These are phyloP conservation scores for Colletotrichum tabaci DNA, from an alignment of 2,329 filamentous ascomycete species.

Conservation along the genomic window DNA sequence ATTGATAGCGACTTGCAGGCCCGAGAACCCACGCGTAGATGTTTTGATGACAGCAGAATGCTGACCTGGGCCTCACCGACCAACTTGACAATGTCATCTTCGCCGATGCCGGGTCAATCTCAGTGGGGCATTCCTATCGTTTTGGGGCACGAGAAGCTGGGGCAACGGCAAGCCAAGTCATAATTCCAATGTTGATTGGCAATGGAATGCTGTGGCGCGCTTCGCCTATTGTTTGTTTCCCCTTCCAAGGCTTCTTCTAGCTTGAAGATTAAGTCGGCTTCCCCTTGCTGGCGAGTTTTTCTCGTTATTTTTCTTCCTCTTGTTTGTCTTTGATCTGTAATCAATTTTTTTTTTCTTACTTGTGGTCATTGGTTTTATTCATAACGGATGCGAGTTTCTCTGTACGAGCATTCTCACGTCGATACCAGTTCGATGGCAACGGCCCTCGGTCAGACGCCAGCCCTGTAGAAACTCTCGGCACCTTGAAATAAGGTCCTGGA, in stretches of 20 bases:
- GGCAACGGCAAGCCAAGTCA: slow-evolving; percentile 6
- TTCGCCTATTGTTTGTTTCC: neutral
- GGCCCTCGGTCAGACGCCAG: neutral
- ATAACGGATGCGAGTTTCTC: neutral
- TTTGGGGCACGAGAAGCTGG: slow-evolving; percentile 14
- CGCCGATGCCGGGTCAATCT: slow-evolving; percentile 35
- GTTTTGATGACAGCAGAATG: neutral
- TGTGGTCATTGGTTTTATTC: too few species aligned
- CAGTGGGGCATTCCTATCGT: slow-evolving; percentile 19
- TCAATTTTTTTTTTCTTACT: too few species aligned
- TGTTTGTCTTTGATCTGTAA: too few species aligned
- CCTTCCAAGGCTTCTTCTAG: neutral
- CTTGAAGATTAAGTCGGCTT: neutral
- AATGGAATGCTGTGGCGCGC: slow-evolving; percentile 5
- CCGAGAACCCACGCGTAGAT: neutral
- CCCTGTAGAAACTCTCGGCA: neutral
- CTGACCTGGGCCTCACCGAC: slow-evolving; percentile 32
- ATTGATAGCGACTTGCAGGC: neutral
- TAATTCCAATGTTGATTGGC: neutral
- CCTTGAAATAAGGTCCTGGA: neutral
- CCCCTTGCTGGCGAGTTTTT: neutral
- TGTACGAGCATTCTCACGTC: neutral
- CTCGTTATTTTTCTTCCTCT: neutral
- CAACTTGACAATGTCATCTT: slow-evolving; percentile 30
- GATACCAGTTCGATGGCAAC: neutral